These are phyloP conservation scores for Metschnikowia noctiluminum DNA, from an alignment of 805 yeast species.

Conservation along the genomic window DNA sequence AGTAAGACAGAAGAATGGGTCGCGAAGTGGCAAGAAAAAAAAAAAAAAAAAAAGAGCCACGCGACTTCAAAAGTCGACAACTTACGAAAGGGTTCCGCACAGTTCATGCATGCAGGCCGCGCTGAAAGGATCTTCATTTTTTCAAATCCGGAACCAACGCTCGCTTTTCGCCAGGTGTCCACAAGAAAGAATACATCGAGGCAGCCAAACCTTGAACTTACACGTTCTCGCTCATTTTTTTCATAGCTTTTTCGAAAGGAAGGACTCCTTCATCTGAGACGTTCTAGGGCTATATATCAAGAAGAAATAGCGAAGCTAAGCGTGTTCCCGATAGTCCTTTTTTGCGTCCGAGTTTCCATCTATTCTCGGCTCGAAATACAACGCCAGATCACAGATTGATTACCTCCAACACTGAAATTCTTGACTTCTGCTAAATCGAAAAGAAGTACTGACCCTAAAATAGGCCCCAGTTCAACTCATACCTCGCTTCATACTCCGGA, in stretches of 20 bases:
- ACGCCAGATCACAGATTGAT: no score
- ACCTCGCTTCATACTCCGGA: no score
- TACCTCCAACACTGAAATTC: no score
- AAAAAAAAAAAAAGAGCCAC: no score
- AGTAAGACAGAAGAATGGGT: no score
- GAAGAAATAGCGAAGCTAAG: background rate
- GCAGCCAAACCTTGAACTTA: background rate
- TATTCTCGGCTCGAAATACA: background rate
- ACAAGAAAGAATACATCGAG: background rate
- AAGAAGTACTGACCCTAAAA: no score
- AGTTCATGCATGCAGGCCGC: background rate
- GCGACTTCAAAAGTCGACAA: background rate
- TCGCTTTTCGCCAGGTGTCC: slow-evolving; percentile 7
- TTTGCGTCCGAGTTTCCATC: background rate
- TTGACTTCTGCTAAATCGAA: no score
- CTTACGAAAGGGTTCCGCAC: background rate
- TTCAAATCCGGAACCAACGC: slow-evolving; percentile 4
- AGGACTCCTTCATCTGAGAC: background rate
- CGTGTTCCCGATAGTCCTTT: background rate
- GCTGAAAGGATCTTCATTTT: background rate
- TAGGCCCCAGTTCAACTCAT: no score
- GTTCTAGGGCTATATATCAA: background rate
- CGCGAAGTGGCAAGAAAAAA: no score
- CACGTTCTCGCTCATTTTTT: background rate
- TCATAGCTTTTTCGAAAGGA: background rate